Percentiles rank a stretch among this genome's conserved stretches.
Evolutionary conservation across 306 rosid species (phyloP).

Genomic region (Macrotyloma uniflorum): DNA sequence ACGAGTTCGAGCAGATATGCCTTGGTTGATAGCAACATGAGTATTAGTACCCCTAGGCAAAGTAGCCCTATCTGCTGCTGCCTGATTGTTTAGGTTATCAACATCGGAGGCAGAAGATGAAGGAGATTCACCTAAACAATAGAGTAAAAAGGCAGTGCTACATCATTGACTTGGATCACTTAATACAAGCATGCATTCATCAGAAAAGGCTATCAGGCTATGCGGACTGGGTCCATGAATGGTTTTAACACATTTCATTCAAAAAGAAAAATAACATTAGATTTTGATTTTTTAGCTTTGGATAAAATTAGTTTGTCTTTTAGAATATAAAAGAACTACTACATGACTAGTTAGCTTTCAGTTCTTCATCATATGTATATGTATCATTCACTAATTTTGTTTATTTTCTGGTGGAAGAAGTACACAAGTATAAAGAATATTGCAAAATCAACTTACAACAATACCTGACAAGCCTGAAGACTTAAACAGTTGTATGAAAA

Average conservation of each 20-base stretch:
- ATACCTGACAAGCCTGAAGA: slow-evolving; percentile 11
- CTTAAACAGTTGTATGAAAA: slow-evolving; percentile 32
- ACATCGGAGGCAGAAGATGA: slow-evolving; percentile 83
- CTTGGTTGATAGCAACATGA: slow-evolving; percentile 58
- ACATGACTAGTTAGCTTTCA: neutral
- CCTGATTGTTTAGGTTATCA: slow-evolving; percentile 68
- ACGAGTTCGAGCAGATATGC: slow-evolving; percentile 53
- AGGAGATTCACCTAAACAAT: slow-evolving; percentile 70
- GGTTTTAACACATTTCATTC: neutral
- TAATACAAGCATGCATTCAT: neutral
- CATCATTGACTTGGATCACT: slow-evolving; percentile 19
- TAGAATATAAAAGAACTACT: slow-evolving; percentile 28
- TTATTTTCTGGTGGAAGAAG: slow-evolving; percentile 22
- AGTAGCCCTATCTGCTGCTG: slow-evolving; percentile 51
- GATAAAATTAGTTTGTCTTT: neutral
- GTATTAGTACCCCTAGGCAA: slow-evolving; percentile 48
- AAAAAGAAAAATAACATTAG: neutral
- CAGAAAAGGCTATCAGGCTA: neutral
- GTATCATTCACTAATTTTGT: slow-evolving; percentile 8
- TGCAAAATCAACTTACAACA: slow-evolving; percentile 25
- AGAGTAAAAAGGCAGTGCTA: slow-evolving; percentile 21
- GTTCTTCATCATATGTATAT: slow-evolving; percentile 1
- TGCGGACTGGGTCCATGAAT: neutral
- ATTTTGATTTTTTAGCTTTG: neutral
- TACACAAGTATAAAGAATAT: slow-evolving; percentile 33